Base-by-base conservation (phyloP, 2,329 filamentous ascomycete genomes). In the Pezicula radicicola region DNA sequence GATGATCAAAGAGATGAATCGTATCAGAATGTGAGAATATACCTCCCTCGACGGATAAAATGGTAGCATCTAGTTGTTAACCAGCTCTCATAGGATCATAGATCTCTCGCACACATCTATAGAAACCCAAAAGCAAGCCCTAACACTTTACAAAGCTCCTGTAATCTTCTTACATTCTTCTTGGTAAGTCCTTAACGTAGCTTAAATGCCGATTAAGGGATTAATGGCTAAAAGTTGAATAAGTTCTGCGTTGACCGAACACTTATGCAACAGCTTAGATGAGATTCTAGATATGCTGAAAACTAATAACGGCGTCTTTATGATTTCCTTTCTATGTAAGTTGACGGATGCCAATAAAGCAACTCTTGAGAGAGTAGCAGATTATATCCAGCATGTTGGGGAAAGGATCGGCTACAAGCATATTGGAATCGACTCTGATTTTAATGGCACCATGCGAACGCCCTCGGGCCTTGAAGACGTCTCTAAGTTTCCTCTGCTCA, bases 131-230 rank as follows among this genome's bases (percentile, higher is more conserved):
- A 73, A 76, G 8, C 78, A 86, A 60, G 80, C 82, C 0, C 71
- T 88, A 1, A 69, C 70, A 5, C 18, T 70, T 0, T 68, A 68
- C 10, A 66, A 73, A 46, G 81, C 83, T 1, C 83, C 84, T 0
- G 78, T 85, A 0, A 83, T 87, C 33, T 87, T 85, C 73, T 82
- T 78, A 47, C 84, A 88, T 63, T 83, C 79, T 50, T 82, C 78
- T 2, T 79, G 78, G 3, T 76, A 82, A 85, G 81, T n/a, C n/a
- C n/a, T n/a, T 57, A 28, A 28, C 27, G 27, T 28, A 28, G 27
- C 27, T 28, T 28, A n/a, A 28, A 28, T 28, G 9, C 27, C 27
- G 5, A 28, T 28, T 28, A 28, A 5, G 27, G 27, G 27, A 28
- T 28, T 9, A 28, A 9, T 28, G 9, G 27, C 27, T 28, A n/a